Evolutionary conservation across 2,329 filamentous ascomycete species (phyloP), one percentile per base, ranked within the genome.

Genomic region (Fusarium pseudonygamai): DNA sequence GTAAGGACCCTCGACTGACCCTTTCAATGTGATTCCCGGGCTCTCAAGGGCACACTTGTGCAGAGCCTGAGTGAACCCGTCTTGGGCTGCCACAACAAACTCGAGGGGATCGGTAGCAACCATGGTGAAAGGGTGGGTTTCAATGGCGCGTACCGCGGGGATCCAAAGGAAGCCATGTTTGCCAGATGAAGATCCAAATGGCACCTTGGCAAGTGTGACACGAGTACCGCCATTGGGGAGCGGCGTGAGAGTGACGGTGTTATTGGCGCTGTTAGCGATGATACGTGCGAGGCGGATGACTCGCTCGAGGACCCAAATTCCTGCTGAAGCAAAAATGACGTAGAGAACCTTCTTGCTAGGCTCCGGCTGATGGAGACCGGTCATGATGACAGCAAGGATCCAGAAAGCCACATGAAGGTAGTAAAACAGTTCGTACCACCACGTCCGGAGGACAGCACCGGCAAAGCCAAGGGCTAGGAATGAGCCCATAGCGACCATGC

Each of bases 111-210:
- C 79, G 22, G 83, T 84, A 28, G 84, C 80, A 28, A 87, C 87
- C 55, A 92, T 88, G 5, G 90, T 92, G 73, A 92, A 92, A 1
- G 90, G 90, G 69, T 93, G 91, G 5, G 87, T 89, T 79, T 92
- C 88, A 24, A 87, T 81, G 4, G 82, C 73, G 15, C 90, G 86
- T 53, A 92, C 84, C 9, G 81, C 81, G 0, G 90, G 91, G 12
- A 92, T 85, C 89, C 89, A 92, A 36, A 92, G 79, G 75, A 91
- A 92, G 73, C 88, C 89, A 76, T 93, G 90, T 69, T 88, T 87
- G 4, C 89, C 90, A 1, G 90, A 85, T 5, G 81, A 78, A 3
- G 86, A 85, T 6, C 81, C 79, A 1, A 83, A 67, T 2, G 86
- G 85, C 6, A 85, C 83, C 78, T 88, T 87, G 56, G 83, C 80